Evolutionary conservation across 2,329 filamentous ascomycete species (phyloP), one percentile per base, ranked within the genome.

Genomic region (Camptophora hylomeconis): DNA sequence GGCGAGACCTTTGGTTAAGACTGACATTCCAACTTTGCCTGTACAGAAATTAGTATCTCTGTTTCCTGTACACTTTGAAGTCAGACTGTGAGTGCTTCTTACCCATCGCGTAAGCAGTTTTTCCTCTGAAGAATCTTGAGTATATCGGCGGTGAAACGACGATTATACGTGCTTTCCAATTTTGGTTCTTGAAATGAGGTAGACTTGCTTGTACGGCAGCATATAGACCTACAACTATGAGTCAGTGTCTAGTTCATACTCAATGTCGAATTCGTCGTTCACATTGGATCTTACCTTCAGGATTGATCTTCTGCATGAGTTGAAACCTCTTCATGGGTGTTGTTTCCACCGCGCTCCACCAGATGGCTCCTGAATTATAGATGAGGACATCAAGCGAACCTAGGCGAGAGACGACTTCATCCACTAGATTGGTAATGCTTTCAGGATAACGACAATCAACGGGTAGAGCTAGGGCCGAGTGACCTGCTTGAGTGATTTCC

Each of bases 111-210:
- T 92, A 92, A 9, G 78, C 80, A 2, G 81, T 80, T 65, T 92
- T 92, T 7, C 82, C 83, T 13, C 79, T 59, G 52, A 89, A 86
- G 54, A 92, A 92, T 17, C 83, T 66, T 38, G 72, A 79, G 53
- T 92, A 92, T 33, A 92, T 86, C 2, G 82, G 82, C 14, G 83
- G 83, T 46, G 74, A 80, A 31, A 92, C 77, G 31, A 89, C 78
- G 24, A 92, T 59, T 37, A 92, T 70, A 15, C 82, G 57, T 0
- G 73, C 79, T 15, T 58, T 63, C 55, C 62, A 66, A 19, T 8
- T 10, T 15, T 28, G 24, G 3, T n/a, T 5, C 17, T 18, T 29
- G 20, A 40, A 38, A 35, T 75, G 61, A 2, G 81, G 80, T 12
- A 89, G 60, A 2, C 64, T 56, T 4, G 74, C 73, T 44, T 84